These are phyloP conservation scores for Phytophthora cryptogea DNA, from an alignment of 352 stramenopile genomes.

Conservation along the genomic window DNA sequence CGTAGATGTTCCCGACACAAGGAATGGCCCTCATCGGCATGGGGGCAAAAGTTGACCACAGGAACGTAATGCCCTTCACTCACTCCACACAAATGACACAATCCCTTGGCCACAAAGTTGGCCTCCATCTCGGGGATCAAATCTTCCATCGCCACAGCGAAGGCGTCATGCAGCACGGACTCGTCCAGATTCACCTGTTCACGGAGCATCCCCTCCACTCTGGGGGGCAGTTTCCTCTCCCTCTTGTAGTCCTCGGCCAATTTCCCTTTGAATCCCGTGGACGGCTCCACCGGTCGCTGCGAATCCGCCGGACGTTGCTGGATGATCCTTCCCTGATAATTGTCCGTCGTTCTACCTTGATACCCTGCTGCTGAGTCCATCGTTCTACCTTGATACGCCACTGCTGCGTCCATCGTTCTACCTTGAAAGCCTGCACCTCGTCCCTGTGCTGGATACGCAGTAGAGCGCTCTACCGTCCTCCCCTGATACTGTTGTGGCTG, in stretches of 20 bases:
- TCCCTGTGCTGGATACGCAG: conserved; percentile 2
- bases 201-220: conserved; percentile 34
- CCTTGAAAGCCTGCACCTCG: conserved; percentile 3
- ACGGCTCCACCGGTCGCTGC: conserved; percentile 4
- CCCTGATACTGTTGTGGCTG: conserved; percentile 11
- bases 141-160: conserved; percentile 59
- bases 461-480: background rate
- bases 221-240: conserved; percentile 26
- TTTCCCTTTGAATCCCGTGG: conserved; percentile 8
- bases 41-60: conserved; percentile 80
- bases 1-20: conserved; percentile 77
- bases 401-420: conserved; percentile 7
- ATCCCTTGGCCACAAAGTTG: conserved; percentile 73
- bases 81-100: conserved; percentile 69
- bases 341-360: background rate
- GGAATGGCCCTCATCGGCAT: conserved; percentile 66
- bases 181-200: conserved; percentile 49
- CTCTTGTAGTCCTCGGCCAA: conserved; percentile 37
- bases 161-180: conserved; percentile 41
- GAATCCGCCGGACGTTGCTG: conserved; percentile 7
- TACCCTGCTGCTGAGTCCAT: no score
- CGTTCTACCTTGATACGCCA: conserved; percentile 10
- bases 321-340: background rate
- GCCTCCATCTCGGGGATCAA: conserved; percentile 62
- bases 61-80: conserved; percentile 53